Evolutionary conservation across 2,329 filamentous ascomycete species (phyloP), one percentile per base, ranked within the genome.

Genomic region (Alternaria atra): DNA sequence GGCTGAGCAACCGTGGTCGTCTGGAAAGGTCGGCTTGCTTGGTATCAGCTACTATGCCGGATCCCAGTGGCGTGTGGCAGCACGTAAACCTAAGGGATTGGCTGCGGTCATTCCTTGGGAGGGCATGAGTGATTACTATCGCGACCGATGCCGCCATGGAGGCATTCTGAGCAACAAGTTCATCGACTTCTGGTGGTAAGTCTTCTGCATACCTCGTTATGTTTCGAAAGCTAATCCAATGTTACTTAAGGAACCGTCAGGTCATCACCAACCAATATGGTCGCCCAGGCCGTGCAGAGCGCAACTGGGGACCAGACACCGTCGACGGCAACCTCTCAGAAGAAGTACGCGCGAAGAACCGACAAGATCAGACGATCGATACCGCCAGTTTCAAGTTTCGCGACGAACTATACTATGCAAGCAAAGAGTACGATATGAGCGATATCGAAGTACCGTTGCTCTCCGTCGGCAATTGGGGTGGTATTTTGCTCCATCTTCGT

Each of bases 191-290:
- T 91, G 88, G 89, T 90, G 88, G 66, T 70, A 30, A 44, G 62
- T 70, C 6, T 25, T 13, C 13, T 9, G 9, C 5, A 12, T n/a
- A 32, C 5, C 17, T 6, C 12, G 27, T 4, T 10, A 6, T 0
- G 8, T 10, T 25, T 6, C n/a, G 9, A 8, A 46, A n/a, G 20
- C 32, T 57, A 13, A 58, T 1, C n/a, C 7, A 17, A 2, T 17
- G 2, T 2, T 13, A 6, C 2, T 3, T 84, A 84, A 84, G 83
- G 88, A 84, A 90, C 68, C 82, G 87, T 0, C 88, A 90, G 71
- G 87, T 91, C 6, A 79, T 90, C 7, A 81, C 82, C 0, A 91
- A 91, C 68, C 90, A 92, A 73, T 92, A 92, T 61, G 90, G 90
- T 1, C 81, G 80, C 9, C 81, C 83, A 2, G 84, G 83, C 1